These are phyloP conservation scores for Passiflora organensis DNA, from an alignment of 345 rosid genomes.

Conservation along the genomic window DNA sequence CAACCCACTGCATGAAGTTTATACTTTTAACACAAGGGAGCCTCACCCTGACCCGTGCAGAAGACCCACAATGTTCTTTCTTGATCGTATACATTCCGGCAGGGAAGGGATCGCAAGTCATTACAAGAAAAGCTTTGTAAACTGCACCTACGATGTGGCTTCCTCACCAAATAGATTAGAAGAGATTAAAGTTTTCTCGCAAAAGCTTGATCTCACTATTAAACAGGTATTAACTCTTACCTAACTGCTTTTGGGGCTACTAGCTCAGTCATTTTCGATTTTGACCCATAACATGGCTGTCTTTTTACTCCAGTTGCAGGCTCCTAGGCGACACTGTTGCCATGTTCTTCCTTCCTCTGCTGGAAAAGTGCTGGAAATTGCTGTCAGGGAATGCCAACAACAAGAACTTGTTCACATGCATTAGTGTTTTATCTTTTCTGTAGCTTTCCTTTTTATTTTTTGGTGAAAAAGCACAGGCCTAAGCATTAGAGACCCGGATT, in stretches of 20 bases:
- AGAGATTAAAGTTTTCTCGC: slow-evolving; percentile 60
- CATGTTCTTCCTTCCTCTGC: slow-evolving; percentile 56
- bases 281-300: background rate
- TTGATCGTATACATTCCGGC: slow-evolving; percentile 31
- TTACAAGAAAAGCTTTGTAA: slow-evolving; percentile 45
- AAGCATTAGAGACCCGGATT: too few relatives aligned
- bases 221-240: slow-evolving; percentile 57
- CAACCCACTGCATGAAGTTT: slow-evolving; percentile 25
- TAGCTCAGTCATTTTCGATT: too few relatives aligned
- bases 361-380: slow-evolving; percentile 50
- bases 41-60: slow-evolving; percentile 54
- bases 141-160: slow-evolving; percentile 40
- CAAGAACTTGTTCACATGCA: slow-evolving; percentile 56
- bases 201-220: slow-evolving; percentile 43
- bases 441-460: too few relatives aligned
- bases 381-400: slow-evolving; percentile 57
- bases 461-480: too few relatives aligned
- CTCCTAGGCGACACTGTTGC: slow-evolving; percentile 89
- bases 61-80: slow-evolving; percentile 62
- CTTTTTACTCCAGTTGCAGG: slow-evolving; percentile 40
- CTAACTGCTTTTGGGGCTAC: background rate
- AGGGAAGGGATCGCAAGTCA: slow-evolving; percentile 30
- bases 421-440: background rate
- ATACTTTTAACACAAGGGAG: slow-evolving; percentile 52
- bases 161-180: slow-evolving; percentile 54